phyloP scores from a whole-genome alignment of 441 rosid genomes.

The California macrophylla region DNA sequence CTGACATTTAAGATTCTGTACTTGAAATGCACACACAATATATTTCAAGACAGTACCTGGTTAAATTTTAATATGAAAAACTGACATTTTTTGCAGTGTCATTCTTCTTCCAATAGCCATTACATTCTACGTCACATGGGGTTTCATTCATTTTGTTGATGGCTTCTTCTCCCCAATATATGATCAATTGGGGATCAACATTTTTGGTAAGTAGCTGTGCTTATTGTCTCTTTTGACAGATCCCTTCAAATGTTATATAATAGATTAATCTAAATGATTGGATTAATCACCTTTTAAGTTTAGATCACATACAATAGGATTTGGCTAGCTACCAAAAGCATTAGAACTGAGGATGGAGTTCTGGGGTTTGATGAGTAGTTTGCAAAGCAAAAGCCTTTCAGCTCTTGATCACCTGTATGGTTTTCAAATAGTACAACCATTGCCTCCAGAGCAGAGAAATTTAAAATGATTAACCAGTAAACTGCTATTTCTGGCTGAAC shows the following conservation, averaged over 20 bases:
- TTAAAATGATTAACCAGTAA: neutral
- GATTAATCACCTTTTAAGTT: neutral
- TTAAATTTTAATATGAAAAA: neutral
- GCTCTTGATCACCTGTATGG: neutral
- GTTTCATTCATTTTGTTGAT: slow-evolving; percentile 34
- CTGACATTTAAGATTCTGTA: neutral
- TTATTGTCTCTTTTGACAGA: neutral
- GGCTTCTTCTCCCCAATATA: slow-evolving; percentile 41
- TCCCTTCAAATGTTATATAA: neutral
- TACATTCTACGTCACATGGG: slow-evolving; percentile 35
- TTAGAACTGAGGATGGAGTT: neutral
- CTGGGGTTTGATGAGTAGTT: neutral
- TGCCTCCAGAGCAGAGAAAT: neutral
- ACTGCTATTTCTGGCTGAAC: neutral
- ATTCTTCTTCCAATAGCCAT: slow-evolving; percentile 34
- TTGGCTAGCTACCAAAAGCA: neutral
- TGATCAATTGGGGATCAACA: slow-evolving; percentile 29
- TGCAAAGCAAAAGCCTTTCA: neutral
- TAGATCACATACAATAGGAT: neutral
- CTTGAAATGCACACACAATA: neutral
- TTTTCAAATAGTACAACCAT: neutral
- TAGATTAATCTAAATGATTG: neutral
- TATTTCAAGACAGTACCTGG: neutral
- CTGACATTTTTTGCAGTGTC: slow-evolving; percentile 26
- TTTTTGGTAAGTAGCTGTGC: slow-evolving; percentile 27